Base-by-base conservation (phyloP, 441 rosid species). In the Caryocar brasiliense region DNA sequence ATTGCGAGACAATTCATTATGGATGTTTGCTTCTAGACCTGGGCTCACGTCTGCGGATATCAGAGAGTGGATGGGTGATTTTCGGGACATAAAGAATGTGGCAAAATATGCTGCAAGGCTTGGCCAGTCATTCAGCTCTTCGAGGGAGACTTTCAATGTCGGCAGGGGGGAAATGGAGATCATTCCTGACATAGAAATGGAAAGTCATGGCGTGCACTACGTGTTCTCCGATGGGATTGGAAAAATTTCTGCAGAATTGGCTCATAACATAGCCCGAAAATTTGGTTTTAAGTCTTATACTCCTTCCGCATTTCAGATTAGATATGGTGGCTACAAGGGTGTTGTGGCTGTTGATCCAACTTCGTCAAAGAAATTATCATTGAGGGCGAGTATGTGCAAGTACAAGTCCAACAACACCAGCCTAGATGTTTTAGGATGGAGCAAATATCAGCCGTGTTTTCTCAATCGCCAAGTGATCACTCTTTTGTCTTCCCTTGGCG, bases 1-100 rank as follows among this genome's bases (percentile, higher is more conserved):
- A 30, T 20, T 84, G 22, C 69, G 80, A 0, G 93, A 81, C 24
- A 77, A 64, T 54, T 81, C 88, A 2, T 70, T 75, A 12, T 81
- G 94, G 94, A 77, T 81, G 85, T 81, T 85, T 55, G 85, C 94
- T 33, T 71, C 89, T 1, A 71, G 34, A 30, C 33, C 38, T 18
- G 76, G 72, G 45, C 57, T 61, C 12, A 74, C 74, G 0, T 79
- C 86, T 18, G 71, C 58, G 21, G 41, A 29, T 48, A 85, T 77
- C 38, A 70, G 78, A 68, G 48, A 8, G 9, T 18, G 66, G 67
- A 62, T 67, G 73, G 85, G 85, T 14, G 45, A 76, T 26, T 73
- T 79, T 56, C 17, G 57, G 8, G 32, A 52, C 10, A 82, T 85
- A 51, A 67, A 65, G 40, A 82, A 82, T 34, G 84, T 85, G 33